These are phyloP conservation scores for Casuarina equisetifolia DNA, from an alignment of 306 rosid genomes.

Conservation along the genomic window DNA sequence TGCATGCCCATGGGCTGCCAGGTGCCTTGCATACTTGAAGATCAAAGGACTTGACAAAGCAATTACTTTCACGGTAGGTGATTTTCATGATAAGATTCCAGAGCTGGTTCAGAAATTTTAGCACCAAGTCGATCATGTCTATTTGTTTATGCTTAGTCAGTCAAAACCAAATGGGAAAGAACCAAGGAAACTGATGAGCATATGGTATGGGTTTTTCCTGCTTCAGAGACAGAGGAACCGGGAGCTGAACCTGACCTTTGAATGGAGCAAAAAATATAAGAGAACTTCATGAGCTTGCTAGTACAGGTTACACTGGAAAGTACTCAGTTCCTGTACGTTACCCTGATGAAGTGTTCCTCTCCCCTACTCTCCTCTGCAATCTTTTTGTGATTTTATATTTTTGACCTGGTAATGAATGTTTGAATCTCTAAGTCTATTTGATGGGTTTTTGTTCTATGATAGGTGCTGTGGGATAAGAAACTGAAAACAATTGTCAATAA, in stretches of 20 bases:
- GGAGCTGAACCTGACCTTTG: constrained; percentile 17
- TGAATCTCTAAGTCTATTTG: not conserved
- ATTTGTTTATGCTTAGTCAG: not conserved
- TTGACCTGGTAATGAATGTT: not conserved
- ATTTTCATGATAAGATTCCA: not conserved
- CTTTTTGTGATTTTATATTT: not conserved
- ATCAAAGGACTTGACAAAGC: constrained; percentile 15
- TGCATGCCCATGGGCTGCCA: constrained; percentile 97
- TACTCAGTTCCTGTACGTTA: constrained; percentile 82
- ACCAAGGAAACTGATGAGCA: constrained; percentile 5
- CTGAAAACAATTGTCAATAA: constrained; percentile 82
- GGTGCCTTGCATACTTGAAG: constrained; percentile 37
- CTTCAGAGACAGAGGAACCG: not conserved
- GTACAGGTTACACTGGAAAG: constrained; percentile 72
- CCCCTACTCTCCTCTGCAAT: not conserved
- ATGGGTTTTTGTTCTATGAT: constrained; percentile 25
- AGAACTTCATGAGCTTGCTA: constrained; percentile 82
- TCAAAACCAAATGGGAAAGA: not conserved
- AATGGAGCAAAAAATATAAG: constrained; percentile 80
- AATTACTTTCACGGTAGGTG: not conserved
- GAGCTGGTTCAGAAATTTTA: not conserved
- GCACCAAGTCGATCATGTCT: not conserved
- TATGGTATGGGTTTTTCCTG: not conserved
- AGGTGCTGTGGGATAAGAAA: constrained; percentile 99
- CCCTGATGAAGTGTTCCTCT: constrained; percentile 6